phyloP scores from a whole-genome alignment of 306 rosid species.

The Boehmeria nivea region DNA sequence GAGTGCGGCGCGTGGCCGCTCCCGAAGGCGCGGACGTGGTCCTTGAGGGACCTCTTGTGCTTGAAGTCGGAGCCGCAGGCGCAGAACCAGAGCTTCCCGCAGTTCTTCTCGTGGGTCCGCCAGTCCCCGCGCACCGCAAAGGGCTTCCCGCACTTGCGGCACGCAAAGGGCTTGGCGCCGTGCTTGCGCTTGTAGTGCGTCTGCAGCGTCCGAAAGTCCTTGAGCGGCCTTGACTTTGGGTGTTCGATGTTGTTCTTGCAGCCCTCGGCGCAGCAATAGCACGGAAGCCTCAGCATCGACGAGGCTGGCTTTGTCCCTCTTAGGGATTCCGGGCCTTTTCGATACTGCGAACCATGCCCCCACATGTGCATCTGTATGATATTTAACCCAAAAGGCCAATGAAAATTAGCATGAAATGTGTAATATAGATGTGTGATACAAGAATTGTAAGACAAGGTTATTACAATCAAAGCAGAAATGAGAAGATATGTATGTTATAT shows the following conservation, averaged over 20 bases:
- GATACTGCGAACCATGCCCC: constrained; percentile 93
- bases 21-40: constrained; percentile 82
- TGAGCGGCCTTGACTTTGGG: constrained; percentile 78
- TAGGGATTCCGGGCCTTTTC: constrained; percentile 86
- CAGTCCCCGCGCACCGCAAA: constrained; percentile 92
- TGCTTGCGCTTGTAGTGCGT: constrained; percentile 94
- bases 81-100: constrained; percentile 95
- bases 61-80: constrained; percentile 93
- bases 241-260: constrained; percentile 81
- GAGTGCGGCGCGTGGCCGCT: constrained; percentile 73
- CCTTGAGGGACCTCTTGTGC: constrained; percentile 88
- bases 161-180: constrained; percentile 78
- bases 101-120: constrained; percentile 95
- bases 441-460: too few species aligned
- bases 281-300: constrained; percentile 71
- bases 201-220: constrained; percentile 86
- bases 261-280: constrained; percentile 93
- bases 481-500: neutral
- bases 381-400: neutral
- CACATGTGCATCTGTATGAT: constrained; percentile 92
- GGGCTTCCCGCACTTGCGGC: constrained; percentile 76
- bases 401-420: too few species aligned
- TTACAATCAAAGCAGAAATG: too few species aligned
- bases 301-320: constrained; percentile 75
- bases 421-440: too few species aligned